phyloP scores from a whole-genome alignment of 1,284 basidiomycete genomes.

The Leccinum griseonigrum region DNA sequence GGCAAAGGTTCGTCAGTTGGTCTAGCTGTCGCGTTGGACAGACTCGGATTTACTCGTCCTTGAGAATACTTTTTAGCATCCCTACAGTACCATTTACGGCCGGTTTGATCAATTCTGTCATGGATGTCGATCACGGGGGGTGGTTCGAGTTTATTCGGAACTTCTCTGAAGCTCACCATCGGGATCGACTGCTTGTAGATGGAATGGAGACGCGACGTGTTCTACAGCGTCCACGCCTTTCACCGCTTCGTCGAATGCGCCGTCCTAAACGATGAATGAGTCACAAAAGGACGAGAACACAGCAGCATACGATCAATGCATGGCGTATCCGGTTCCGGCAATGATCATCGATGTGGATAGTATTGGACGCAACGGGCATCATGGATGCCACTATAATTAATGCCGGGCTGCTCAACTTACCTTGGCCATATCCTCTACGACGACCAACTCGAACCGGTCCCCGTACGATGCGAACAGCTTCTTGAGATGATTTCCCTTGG shows the following conservation, averaged over 20 bases:
- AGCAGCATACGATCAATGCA: background rate
- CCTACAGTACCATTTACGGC: constrained; percentile 63
- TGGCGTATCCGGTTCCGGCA: background rate
- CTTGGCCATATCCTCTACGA: background rate
- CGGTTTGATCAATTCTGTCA: constrained; percentile 53
- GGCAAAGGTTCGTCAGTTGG: background rate
- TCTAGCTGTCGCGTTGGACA: background rate
- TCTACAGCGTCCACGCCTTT: constrained; percentile 58
- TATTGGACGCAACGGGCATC: background rate
- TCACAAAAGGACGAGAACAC: background rate
- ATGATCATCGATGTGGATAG: background rate
- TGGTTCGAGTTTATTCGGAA: background rate
- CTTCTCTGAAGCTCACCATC: constrained; percentile 28
- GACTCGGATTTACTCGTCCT: constrained; percentile 40
- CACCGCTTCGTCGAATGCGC: constrained; percentile 58
- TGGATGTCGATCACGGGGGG: background rate
- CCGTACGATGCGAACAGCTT: background rate
- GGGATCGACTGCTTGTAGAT: constrained; percentile 38
- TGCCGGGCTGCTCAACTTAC: background rate
- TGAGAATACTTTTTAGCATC: constrained; percentile 52
- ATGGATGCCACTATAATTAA: background rate
- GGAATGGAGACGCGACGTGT: constrained; percentile 52
- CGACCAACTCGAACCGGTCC: background rate
- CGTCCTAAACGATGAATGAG: background rate
- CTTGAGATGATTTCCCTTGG: background rate